Evolutionary conservation across 805 yeast species (phyloP).

Genomic region (Sungouiozyma intestinalis): DNA sequence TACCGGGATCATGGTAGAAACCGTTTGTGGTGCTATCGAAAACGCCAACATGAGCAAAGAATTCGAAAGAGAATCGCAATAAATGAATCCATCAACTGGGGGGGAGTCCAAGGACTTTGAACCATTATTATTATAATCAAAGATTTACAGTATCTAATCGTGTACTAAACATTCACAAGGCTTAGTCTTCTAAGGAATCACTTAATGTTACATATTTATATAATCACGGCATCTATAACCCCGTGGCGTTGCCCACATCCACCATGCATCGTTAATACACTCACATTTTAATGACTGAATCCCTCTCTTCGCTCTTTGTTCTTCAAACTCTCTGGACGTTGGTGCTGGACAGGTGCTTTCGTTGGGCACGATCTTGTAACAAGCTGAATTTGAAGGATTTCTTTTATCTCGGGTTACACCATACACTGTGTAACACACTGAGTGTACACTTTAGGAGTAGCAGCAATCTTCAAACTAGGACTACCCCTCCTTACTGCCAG

Average conservation of each 20-base stretch:
- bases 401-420: no score
- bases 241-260: background rate
- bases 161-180: background rate
- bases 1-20: conserved; percentile 96
- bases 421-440: no score
- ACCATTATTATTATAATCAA: background rate
- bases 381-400: no score
- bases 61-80: conserved; percentile 57
- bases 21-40: conserved; percentile 87
- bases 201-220: background rate
- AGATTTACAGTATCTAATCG: background rate
- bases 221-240: background rate
- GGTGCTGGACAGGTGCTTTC: no score
- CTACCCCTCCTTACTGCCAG: background rate
- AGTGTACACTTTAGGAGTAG: no score
- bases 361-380: no score
- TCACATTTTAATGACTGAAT: background rate
- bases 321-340: no score
- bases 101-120: background rate
- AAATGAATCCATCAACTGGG: background rate
- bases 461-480: no score
- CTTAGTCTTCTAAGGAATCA: background rate
- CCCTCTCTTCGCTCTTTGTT: background rate
- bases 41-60: conserved; percentile 93
- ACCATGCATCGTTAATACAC: background rate